A percentile compares a stretch with the other conserved stretches of the same genome.
These are phyloP conservation scores for Hypoxylon subgilvum DNA, from an alignment of 495 filamentous ascomycete species.

Conservation along the genomic window DNA sequence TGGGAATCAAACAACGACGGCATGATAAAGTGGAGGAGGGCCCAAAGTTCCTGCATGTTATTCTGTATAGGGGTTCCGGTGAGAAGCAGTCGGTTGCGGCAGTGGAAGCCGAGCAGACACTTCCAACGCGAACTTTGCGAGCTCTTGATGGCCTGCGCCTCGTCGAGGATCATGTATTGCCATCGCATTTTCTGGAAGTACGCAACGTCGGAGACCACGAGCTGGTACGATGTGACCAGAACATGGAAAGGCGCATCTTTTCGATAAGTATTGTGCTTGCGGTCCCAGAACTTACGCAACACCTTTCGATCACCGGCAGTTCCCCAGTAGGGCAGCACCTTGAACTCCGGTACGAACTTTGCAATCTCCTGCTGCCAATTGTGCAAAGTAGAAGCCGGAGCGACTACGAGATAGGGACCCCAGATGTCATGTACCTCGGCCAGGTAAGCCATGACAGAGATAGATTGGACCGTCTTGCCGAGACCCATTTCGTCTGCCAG, in stretches of 20 bases:
- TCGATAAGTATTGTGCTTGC: constrained; percentile 93
- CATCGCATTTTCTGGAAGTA: constrained; percentile 99
- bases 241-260: constrained; percentile 94
- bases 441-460: constrained; percentile 98
- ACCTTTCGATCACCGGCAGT: constrained; percentile 93
- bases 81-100: constrained; percentile 90
- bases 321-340: constrained; percentile 97
- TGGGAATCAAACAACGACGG: constrained; percentile 97
- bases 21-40: constrained; percentile 98
- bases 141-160: constrained; percentile 98
- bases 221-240: constrained; percentile 93
- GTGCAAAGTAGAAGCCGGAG: constrained; percentile 93
- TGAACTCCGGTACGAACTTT: constrained; percentile 89
- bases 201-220: constrained; percentile 91
- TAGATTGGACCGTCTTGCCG: constrained; percentile 97
- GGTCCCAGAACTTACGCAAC: constrained; percentile 97
- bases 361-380: constrained; percentile 99
- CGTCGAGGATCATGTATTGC: constrained; percentile 99
- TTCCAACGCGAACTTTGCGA: constrained; percentile 97
- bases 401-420: constrained; percentile 97
- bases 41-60: constrained; percentile 99
- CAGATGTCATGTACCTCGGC: constrained; percentile 97
- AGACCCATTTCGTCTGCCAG: constrained; percentile 99
- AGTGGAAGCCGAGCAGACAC: constrained; percentile 89
- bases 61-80: constrained; percentile 99